Conservation (phyloP, 2,329 filamentous ascomycete species). For the Fusarium xylarioides region DNA sequence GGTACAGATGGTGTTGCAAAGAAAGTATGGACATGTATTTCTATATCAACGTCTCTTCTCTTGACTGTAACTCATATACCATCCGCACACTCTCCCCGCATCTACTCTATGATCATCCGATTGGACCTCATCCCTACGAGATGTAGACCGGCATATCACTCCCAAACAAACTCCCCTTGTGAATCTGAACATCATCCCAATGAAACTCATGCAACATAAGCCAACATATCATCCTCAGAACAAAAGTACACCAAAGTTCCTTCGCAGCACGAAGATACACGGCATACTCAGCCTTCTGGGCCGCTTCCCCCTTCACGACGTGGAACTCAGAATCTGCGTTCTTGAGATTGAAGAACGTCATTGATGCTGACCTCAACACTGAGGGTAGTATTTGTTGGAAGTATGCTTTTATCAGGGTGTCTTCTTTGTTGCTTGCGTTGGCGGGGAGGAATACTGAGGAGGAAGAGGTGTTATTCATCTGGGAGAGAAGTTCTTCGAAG, state of each 20-base stretch:
- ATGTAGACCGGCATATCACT: slow-evolving; percentile 12
- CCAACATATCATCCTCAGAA: slow-evolving; percentile 17
- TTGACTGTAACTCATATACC: neutral
- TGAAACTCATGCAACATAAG: slow-evolving; percentile 12
- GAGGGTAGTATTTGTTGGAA: neutral
- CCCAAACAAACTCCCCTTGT: slow-evolving; percentile 1
- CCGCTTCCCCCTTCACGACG: neutral
- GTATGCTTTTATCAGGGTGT: neutral
- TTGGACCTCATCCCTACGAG: neutral
- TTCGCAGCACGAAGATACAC: neutral
- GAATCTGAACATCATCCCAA: slow-evolving; percentile 1
- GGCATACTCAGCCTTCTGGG: neutral
- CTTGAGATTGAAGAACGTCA: neutral
- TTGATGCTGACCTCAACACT: neutral
- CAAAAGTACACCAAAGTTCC: slow-evolving; percentile 2
- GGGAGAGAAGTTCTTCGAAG: slow-evolving; percentile 12
- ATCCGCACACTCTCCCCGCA: accelerated
- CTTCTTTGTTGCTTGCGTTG: neutral
- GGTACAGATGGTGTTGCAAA: neutral
- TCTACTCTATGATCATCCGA: neutral
- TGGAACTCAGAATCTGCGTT: slow-evolving; percentile 4
- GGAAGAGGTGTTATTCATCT: neutral
- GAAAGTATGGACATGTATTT: neutral
- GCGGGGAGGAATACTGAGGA: neutral
- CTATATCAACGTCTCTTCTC: neutral